These are phyloP conservation scores for Urtica urens DNA, from an alignment of 306 rosid species.

Conservation along the genomic window DNA sequence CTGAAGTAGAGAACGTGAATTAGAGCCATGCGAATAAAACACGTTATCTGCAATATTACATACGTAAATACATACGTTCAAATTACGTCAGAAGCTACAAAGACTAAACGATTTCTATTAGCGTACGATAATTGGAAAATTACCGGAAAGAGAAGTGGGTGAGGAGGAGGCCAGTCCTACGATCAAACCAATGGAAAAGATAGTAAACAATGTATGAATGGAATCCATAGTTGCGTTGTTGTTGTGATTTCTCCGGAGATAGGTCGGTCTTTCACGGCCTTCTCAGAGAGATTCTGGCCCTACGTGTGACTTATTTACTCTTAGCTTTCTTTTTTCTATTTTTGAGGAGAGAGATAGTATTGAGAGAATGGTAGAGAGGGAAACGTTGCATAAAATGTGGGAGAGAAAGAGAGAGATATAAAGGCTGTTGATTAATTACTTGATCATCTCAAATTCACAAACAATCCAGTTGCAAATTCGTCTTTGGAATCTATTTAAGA, in stretches of 20 bases:
- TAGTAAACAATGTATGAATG: too few relatives aligned
- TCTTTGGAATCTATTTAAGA: too few relatives aligned
- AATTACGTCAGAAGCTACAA: neutral
- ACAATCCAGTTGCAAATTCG: too few relatives aligned
- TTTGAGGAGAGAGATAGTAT: conserved; percentile 21
- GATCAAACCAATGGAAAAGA: too few relatives aligned
- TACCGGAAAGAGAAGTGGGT: conserved; percentile 49
- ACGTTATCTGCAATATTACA: conserved; percentile 30
- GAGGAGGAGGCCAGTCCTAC: conserved; percentile 37
- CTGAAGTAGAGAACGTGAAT: conserved; percentile 72
- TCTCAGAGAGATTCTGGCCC: conserved; percentile 1
- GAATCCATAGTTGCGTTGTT: conserved; percentile 39
- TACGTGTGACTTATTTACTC: neutral
- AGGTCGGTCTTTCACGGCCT: conserved; percentile 27
- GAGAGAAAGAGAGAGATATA: neutral
- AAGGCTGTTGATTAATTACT: too few relatives aligned
- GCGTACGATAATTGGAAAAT: neutral
- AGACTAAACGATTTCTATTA: neutral
- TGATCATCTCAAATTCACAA: neutral
- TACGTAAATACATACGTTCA: conserved; percentile 1
- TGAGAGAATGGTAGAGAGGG: conserved; percentile 15
- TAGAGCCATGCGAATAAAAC: conserved; percentile 24
- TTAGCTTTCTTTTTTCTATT: conserved; percentile 5
- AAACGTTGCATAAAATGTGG: conserved; percentile 31
- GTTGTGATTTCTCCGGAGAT: too few relatives aligned